phyloP scores from a whole-genome alignment of 2,329 filamentous ascomycete species.

The Lizonia empirigonia region DNA sequence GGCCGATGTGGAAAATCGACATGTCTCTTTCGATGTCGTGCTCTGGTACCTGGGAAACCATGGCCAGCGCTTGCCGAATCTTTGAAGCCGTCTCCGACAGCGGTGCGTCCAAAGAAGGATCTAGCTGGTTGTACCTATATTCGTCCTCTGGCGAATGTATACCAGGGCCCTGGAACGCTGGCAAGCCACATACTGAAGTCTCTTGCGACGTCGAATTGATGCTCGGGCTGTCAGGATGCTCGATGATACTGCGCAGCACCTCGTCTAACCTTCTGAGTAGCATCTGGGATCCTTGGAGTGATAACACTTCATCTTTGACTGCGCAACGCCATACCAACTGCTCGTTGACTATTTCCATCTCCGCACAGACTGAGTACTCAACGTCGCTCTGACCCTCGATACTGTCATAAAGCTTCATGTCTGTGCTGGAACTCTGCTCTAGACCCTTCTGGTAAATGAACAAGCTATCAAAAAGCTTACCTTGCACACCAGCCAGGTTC shows the following conservation, averaged over 20 bases:
- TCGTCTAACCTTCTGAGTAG: conserved; percentile 66
- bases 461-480: conserved; percentile 65
- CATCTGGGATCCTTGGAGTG: conserved; percentile 51
- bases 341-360: conserved; percentile 69
- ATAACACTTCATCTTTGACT: conserved; percentile 64
- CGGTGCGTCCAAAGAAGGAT: neutral
- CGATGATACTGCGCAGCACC: conserved; percentile 63
- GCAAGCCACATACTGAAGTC: conserved; percentile 70
- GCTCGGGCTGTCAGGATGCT: conserved; percentile 55
- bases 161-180: conserved; percentile 48
- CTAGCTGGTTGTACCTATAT: neutral
- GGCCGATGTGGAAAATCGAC: conserved; percentile 80
- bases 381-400: conserved; percentile 68
- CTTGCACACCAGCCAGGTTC: conserved; percentile 54
- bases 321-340: conserved; percentile 73
- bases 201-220: conserved; percentile 59
- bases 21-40: conserved; percentile 64
- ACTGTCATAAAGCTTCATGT: conserved; percentile 64
- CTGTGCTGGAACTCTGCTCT: conserved; percentile 52
- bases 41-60: conserved; percentile 65
- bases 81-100: conserved; percentile 45
- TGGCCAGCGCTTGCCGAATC: conserved; percentile 56
- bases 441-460: conserved; percentile 68
- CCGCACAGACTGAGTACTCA: conserved; percentile 81
- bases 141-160: neutral